Evolutionary conservation across 2,329 filamentous ascomycete genomes (phyloP).

Genomic region (Botryosphaeria agaves): DNA sequence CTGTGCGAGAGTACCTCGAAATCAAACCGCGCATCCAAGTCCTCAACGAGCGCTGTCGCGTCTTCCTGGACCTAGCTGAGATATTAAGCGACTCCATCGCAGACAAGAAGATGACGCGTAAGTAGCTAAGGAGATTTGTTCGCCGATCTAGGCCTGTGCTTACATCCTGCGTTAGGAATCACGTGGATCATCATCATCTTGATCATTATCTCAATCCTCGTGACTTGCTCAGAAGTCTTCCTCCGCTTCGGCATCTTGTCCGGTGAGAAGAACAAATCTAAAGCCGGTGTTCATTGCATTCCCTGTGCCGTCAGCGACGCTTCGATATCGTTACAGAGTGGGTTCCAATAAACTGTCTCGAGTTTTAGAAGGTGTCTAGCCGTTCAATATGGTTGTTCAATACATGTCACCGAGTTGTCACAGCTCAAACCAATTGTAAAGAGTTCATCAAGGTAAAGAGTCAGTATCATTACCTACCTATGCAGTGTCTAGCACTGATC

Average conservation of each 20-base stretch:
- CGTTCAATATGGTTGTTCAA: too few species aligned
- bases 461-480: too few species aligned
- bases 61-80: conserved; percentile 91
- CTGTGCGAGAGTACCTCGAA: conserved; percentile 91
- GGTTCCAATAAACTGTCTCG: too few species aligned
- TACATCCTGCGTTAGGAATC: conserved; percentile 40
- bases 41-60: conserved; percentile 88
- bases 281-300: too few species aligned
- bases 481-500: too few species aligned
- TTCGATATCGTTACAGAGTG: too few species aligned
- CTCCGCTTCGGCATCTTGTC: conserved; percentile 69
- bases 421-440: too few species aligned
- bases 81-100: conserved; percentile 85
- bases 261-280: too few species aligned
- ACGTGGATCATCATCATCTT: conserved; percentile 97
- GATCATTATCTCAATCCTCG: conserved; percentile 76
- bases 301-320: too few species aligned
- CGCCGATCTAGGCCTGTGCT: neutral
- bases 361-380: too few species aligned
- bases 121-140: conserved; percentile 7
- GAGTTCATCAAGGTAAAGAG: too few species aligned
- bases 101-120: conserved; percentile 80
- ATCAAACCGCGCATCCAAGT: conserved; percentile 93
- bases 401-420: too few species aligned
- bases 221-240: conserved; percentile 79